These are phyloP conservation scores for Uronychia setigera DNA, from an alignment of 73 alveolate genomes.

Conservation along the genomic window DNA sequence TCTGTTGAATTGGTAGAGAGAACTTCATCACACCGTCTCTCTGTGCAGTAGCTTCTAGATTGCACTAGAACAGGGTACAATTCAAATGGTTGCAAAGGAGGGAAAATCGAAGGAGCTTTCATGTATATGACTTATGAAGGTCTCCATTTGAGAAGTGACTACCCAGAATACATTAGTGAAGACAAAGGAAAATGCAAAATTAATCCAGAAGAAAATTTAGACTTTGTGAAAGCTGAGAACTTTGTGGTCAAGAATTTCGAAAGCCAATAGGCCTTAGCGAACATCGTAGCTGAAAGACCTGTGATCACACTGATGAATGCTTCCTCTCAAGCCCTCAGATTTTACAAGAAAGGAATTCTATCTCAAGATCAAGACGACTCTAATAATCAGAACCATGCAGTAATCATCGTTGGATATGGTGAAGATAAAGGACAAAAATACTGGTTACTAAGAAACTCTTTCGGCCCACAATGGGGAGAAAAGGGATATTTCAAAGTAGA, in stretches of 20 bases:
- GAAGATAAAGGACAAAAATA: slow-evolving; percentile 57
- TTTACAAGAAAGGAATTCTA: not conserved
- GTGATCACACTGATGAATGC: not conserved
- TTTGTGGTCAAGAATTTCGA: no score
- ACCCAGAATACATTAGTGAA: not conserved
- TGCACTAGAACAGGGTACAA: not conserved
- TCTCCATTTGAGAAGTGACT: not conserved
- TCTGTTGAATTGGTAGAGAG: not conserved
- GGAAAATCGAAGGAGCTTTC: not conserved
- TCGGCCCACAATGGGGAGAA: slow-evolving; percentile 90
- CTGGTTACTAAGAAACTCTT: slow-evolving; percentile 77
- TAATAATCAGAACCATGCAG: slow-evolving; percentile 81
- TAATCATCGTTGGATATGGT: slow-evolving; percentile 82
- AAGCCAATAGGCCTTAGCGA: not conserved
- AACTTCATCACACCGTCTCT: not conserved
- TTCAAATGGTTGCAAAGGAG: not conserved
- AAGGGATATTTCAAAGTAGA: slow-evolving; percentile 72
- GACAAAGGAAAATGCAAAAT: not conserved
- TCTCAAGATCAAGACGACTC: not conserved
- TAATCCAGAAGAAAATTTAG: not conserved
- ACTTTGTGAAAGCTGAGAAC: not conserved
- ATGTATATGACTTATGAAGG: not conserved
- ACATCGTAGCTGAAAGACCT: not conserved
- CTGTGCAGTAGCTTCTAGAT: not conserved
- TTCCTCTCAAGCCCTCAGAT: not conserved